These are phyloP conservation scores for Ilex asprella DNA, from an alignment of 257 asterid species.

Conservation along the genomic window DNA sequence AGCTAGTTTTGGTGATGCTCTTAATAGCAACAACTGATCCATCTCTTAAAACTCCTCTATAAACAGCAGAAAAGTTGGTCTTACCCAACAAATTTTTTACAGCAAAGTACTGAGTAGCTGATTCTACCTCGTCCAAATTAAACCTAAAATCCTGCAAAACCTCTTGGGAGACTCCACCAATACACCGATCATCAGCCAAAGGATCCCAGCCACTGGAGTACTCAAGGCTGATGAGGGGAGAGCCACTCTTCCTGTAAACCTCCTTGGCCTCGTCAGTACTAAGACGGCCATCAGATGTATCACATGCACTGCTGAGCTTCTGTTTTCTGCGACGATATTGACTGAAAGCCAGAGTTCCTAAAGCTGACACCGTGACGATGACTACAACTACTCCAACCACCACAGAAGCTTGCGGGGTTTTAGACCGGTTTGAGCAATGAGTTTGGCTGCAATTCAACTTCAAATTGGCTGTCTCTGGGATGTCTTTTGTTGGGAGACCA, in stretches of 20 bases:
- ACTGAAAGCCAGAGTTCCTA: constrained; percentile 35
- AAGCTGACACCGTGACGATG: constrained; percentile 32
- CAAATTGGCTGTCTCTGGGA: constrained; percentile 80
- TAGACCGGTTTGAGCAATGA: constrained; percentile 44
- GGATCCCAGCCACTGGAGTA: constrained; percentile 95
- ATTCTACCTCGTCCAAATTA: constrained; percentile 73
- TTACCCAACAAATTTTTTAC: constrained; percentile 69
- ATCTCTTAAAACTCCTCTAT: constrained; percentile 66
- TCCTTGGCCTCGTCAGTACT: constrained; percentile 44
- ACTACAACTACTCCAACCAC: constrained; percentile 48
- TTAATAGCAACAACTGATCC: constrained; percentile 72
- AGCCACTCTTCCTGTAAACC: constrained; percentile 53
- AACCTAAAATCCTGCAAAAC: constrained; percentile 57
- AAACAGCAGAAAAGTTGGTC: constrained; percentile 59
- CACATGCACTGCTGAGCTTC: constrained; percentile 35
- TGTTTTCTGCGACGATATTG: constrained; percentile 55
- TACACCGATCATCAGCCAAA: constrained; percentile 68
- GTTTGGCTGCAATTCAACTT: constrained; percentile 54
- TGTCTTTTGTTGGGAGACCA: constrained; percentile 45
- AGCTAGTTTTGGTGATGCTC: constrained; percentile 70
- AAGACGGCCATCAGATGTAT: constrained; percentile 30
- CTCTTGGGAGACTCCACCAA: constrained; percentile 58
- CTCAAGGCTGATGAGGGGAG: constrained; percentile 86
- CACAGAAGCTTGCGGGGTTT: constrained; percentile 52
- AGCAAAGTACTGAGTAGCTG: constrained; percentile 79